Percentiles rank a stretch among this genome's conserved stretches.
Conservation (phyloP, 2,329 filamentous ascomycete species). For the Xylaria sp. region DNA sequence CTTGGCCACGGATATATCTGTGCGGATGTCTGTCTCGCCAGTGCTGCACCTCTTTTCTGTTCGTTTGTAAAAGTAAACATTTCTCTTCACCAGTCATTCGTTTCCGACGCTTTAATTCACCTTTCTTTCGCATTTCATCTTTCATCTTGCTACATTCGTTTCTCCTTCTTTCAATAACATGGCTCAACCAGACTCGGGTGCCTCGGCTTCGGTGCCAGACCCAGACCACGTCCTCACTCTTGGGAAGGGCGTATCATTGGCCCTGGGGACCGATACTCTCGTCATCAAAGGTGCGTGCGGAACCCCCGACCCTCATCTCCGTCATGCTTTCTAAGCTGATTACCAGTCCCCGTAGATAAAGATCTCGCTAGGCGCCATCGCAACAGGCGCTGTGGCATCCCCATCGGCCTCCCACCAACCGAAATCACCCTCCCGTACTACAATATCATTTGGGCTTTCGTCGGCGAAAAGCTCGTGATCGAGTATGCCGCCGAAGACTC, state of each 20-base stretch:
- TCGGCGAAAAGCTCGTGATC: conserved; percentile 68
- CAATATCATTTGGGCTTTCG: conserved; percentile 82
- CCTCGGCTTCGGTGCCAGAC: not conserved
- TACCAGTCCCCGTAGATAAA: conserved; percentile 30
- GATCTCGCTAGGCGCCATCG: conserved; percentile 32
- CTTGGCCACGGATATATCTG: conserved; percentile 5
- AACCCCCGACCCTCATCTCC: not conserved
- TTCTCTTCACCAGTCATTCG: conserved; percentile 18
- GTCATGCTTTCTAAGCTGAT: not conserved
- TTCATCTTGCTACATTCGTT: conserved; percentile 9
- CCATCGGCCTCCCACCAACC: conserved; percentile 27
- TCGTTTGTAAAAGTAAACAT: not conserved
- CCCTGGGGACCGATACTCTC: conserved; percentile 4
- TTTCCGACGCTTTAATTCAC: conserved; percentile 8
- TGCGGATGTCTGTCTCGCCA: not conserved
- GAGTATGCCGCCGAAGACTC: conserved; percentile 70
- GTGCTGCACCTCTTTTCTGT: not conserved
- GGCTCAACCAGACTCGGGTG: not conserved
- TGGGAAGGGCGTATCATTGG: conserved; percentile 11
- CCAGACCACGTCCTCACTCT: conserved; percentile 2
- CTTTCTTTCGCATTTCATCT: no score
- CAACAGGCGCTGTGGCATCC: conserved; percentile 36
- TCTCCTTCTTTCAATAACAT: not conserved
- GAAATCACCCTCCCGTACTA: conserved; percentile 69
- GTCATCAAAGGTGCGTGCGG: conserved; percentile 16